phyloP scores from a whole-genome alignment of 2,329 filamentous ascomycete genomes.

The Phymatotrichopsis omnivora region DNA sequence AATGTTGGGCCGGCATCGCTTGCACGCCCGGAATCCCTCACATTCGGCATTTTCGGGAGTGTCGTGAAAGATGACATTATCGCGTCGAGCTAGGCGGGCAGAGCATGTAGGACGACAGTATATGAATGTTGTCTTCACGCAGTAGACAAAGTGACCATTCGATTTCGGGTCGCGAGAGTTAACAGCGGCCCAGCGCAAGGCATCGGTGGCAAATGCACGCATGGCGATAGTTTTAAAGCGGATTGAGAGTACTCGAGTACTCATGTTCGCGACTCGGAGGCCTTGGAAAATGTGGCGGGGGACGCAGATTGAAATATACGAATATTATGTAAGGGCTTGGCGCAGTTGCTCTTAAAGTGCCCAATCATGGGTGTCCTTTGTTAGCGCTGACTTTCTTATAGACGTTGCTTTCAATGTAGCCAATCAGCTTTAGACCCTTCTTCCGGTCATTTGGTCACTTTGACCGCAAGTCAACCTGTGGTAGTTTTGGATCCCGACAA shows the following conservation, averaged over 20 bases:
- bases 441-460: neutral
- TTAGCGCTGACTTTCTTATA: no score
- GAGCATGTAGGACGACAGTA: slow-evolving; percentile 54
- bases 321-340: no score
- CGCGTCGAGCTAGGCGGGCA: slow-evolving; percentile 49
- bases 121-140: slow-evolving; percentile 42
- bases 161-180: slow-evolving; percentile 35
- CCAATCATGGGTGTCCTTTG: no score
- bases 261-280: no score
- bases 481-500: no score
- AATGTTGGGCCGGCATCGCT: slow-evolving; percentile 44
- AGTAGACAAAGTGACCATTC: slow-evolving; percentile 41
- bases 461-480: neutral
- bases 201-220: slow-evolving; percentile 21
- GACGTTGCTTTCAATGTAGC: no score
- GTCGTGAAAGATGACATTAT: slow-evolving; percentile 49
- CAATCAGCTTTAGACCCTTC: neutral
- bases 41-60: slow-evolving; percentile 39
- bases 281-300: no score
- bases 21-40: slow-evolving; percentile 48
- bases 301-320: no score
- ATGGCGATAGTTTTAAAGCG: slow-evolving; percentile 5
- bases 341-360: no score
- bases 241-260: no score
- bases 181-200: slow-evolving; percentile 30